Conservation (phyloP, 768 basidiomycete species). For the Psilocybe sp. region DNA sequence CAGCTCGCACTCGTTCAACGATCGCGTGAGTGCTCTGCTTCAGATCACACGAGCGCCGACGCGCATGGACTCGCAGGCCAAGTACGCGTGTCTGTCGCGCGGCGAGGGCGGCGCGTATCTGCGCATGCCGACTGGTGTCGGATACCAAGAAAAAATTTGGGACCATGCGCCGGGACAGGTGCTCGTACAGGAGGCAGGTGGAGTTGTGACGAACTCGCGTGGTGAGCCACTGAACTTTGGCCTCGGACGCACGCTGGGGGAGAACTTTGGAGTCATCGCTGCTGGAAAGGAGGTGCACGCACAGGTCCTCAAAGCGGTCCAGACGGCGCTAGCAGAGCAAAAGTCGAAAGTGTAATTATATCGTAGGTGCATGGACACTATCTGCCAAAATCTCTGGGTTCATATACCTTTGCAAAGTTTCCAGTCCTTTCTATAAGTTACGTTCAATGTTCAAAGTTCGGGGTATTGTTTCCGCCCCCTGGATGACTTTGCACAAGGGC, state of each 20-base stretch:
- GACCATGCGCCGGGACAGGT: conserved; percentile 90
- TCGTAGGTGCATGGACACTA: no score
- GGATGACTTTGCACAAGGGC: no score
- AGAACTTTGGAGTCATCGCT: conserved; percentile 87
- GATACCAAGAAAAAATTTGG: conserved; percentile 97
- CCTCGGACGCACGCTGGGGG: conserved; percentile 78
- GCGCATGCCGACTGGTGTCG: conserved; percentile 72
- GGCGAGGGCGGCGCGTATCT: conserved; percentile 86
- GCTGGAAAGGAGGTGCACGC: conserved; percentile 70
- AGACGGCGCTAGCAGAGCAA: conserved; percentile 43
- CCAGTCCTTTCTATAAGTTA: no score
- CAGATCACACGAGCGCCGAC: conserved; percentile 62
- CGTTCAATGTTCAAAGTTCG: no score
- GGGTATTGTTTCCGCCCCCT: no score
- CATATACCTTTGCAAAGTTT: no score
- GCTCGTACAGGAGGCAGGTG: conserved; percentile 87
- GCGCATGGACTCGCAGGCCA: conserved; percentile 96
- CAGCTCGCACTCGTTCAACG: conserved; percentile 84
- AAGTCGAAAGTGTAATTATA: conserved; percentile 25
- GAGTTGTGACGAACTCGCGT: conserved; percentile 80
- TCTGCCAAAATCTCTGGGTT: no score
- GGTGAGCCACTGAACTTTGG: conserved; percentile 83
- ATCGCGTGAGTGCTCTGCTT: conserved; percentile 64
- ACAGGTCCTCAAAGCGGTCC: conserved; percentile 71
- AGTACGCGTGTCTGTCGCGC: conserved; percentile 83